These are phyloP conservation scores for Cymbopogon citratus DNA, from an alignment of 176 grass and related monocot genomes.

Conservation along the genomic window DNA sequence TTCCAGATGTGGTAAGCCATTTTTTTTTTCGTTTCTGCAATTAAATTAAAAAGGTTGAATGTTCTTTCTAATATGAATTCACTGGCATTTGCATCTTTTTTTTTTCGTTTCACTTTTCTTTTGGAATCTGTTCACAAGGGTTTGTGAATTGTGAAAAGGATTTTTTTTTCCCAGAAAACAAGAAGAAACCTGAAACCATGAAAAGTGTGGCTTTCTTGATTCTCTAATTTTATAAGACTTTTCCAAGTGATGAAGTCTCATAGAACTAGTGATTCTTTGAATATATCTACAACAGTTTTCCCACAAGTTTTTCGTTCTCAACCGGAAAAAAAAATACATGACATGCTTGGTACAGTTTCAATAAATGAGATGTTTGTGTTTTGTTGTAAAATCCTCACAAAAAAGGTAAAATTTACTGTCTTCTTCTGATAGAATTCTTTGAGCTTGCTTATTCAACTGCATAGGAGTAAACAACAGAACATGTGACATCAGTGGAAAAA, in stretches of 20 bases:
- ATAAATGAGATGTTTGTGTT: neutral
- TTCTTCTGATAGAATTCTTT: neutral
- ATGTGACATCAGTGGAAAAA: neutral
- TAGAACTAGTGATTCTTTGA: neutral
- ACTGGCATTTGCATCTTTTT: neutral
- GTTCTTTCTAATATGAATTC: neutral
- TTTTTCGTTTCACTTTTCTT: neutral
- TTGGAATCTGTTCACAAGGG: neutral
- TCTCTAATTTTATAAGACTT: neutral
- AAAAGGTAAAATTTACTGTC: neutral
- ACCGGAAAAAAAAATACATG: neutral
- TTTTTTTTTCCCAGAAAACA: neutral
- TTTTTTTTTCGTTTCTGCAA: neutral
- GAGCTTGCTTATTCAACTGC: neutral
- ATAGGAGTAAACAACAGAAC: neutral
- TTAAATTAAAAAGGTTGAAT: neutral
- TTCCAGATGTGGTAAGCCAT: constrained; percentile 22
- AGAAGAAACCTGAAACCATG: neutral
- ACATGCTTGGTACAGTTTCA: no score
- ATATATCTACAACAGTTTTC: neutral
- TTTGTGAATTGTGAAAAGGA: neutral
- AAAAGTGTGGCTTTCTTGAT: neutral
- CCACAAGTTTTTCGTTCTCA: neutral
- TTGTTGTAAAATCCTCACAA: no score
- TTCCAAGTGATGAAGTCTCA: neutral